Percentiles rank a stretch among this genome's conserved stretches.
Conservation (phyloP, 2,329 filamentous ascomycete genomes). For the Diaporthe batatas region DNA sequence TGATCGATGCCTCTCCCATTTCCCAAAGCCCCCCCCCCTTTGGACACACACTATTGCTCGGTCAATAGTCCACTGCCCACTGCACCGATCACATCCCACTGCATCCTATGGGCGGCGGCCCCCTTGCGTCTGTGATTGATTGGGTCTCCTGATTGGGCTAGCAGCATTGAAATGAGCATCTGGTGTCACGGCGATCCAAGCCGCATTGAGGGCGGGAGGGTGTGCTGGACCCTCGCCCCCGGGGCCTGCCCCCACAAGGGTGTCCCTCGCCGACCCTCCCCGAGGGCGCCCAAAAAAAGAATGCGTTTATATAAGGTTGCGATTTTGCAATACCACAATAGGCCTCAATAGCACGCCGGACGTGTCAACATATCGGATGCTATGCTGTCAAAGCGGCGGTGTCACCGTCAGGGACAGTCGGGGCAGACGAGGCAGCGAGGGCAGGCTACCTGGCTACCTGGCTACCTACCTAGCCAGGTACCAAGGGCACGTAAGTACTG, state of each 20-base stretch:
- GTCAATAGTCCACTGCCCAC: not conserved
- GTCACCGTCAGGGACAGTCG: constrained; percentile 11
- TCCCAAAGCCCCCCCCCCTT: too few relatives aligned
- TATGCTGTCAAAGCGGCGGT: constrained; percentile 30
- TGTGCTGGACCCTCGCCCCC: constrained; percentile 17
- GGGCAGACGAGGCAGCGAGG: not conserved
- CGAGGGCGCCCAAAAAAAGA: constrained; percentile 20
- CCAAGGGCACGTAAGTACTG: too few relatives aligned
- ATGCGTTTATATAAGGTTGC: constrained; percentile 28
- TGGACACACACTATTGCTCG: not conserved
- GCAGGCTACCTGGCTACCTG: too few relatives aligned
- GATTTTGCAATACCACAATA: not conserved
- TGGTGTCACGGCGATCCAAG: constrained; percentile 35
- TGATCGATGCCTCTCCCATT: constrained; percentile 2
- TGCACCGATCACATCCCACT: constrained; percentile 13
- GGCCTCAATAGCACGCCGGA: constrained; percentile 3
- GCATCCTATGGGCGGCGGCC: constrained; percentile 3
- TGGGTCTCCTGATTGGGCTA: constrained; percentile 28
- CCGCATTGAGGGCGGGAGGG: constrained; percentile 27
- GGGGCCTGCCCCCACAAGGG: constrained; percentile 13
- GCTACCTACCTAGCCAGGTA: too few relatives aligned
- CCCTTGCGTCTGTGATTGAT: constrained; percentile 33
- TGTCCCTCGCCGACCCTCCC: constrained; percentile 5
- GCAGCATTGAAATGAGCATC: constrained; percentile 28
- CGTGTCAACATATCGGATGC: constrained; percentile 20